phyloP scores from a whole-genome alignment of 1,284 basidiomycete genomes.

The Mycena citricolor region DNA sequence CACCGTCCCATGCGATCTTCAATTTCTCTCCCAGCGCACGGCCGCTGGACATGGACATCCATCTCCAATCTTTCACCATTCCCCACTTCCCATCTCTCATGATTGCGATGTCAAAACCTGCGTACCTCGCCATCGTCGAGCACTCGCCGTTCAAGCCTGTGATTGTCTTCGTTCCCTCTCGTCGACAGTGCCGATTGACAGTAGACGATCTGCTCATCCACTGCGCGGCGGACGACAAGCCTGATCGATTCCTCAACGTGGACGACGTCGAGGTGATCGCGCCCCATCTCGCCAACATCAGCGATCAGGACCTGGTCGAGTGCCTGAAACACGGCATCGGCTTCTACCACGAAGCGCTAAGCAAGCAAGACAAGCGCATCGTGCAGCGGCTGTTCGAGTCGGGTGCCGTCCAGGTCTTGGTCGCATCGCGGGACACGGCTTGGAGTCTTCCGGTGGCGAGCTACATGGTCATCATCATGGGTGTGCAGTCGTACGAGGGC shows the following conservation, averaged over 20 bases:
- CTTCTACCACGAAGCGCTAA: conserved; percentile 94
- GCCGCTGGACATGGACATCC: conserved; percentile 95
- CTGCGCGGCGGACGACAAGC: conserved; percentile 84
- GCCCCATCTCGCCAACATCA: conserved; percentile 86
- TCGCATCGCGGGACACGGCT: conserved; percentile 94
- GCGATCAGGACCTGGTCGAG: conserved; percentile 78
- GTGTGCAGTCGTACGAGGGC: conserved; percentile 94
- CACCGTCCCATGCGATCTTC: conserved; percentile 90
- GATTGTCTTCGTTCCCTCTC: conserved; percentile 90
- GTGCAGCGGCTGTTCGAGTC: conserved; percentile 93
- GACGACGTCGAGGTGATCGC: conserved; percentile 83
- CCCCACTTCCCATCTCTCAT: conserved; percentile 98
- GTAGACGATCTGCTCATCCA: conserved; percentile 92
- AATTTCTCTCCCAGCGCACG: conserved; percentile 97
- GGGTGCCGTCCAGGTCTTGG: conserved; percentile 92
- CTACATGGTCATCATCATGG: conserved; percentile 99
- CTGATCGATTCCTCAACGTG: conserved; percentile 88
- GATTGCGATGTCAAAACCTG: conserved; percentile 99
- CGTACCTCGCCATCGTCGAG: conserved; percentile 92
- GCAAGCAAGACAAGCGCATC: conserved; percentile 89
- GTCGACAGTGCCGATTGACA: conserved; percentile 91
- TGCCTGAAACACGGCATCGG: conserved; percentile 90
- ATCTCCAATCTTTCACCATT: conserved; percentile 92
- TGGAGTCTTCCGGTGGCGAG: conserved; percentile 93
- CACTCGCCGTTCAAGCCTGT: conserved; percentile 86